Base-by-base conservation (phyloP, 2,329 filamentous ascomycete species). In the Alternaria brassicae region DNA sequence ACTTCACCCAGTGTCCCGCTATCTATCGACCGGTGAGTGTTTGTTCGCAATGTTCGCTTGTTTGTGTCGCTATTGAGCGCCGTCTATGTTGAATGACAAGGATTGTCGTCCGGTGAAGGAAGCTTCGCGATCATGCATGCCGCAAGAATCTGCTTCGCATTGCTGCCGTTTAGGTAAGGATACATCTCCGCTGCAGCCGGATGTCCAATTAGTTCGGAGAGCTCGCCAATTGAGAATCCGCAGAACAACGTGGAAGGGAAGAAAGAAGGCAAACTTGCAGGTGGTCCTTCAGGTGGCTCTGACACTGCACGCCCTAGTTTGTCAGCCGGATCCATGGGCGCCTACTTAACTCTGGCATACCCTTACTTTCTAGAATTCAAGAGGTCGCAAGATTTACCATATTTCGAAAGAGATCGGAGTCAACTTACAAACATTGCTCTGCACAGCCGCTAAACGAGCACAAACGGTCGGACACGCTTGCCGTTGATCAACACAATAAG, bases 291-390 rank as follows among this genome's bases (percentile, higher is more conserved):
- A 40, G 54, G 40, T 58, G 32, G 32, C 30, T 41, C 40, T 42
- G 53, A 58, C 42, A 40, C 49, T 41, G 47, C 48, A 48, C 36
- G 42, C 39, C 34, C 49, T 65, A 63, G 61, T 59, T 54, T 48
- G 52, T 58, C 58, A 64, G 60, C 61, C 48, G 45, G 30, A 51
- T 54, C 13, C 28, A 49, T 53, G 39, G 48, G 54, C 52, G 49
- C 51, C 64, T 71, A 71, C 62, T 70, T 71, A 70, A 71, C 25
- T 56, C 48, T 56, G 57, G 41, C 28, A 45, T n/a, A 54, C 58
- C 66, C 64, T 60, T 63, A 52, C n/a, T 42, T 49, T 56, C 41
- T 13, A 42, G 27, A 36, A 30, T 28, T 13, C 9, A 27, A 32
- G 19, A 53, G 19, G 30, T 51, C 37, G 39, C 13, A 51, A 45